phyloP scores from a whole-genome alignment of 768 basidiomycete genomes.

The Phylloporus sp. region DNA sequence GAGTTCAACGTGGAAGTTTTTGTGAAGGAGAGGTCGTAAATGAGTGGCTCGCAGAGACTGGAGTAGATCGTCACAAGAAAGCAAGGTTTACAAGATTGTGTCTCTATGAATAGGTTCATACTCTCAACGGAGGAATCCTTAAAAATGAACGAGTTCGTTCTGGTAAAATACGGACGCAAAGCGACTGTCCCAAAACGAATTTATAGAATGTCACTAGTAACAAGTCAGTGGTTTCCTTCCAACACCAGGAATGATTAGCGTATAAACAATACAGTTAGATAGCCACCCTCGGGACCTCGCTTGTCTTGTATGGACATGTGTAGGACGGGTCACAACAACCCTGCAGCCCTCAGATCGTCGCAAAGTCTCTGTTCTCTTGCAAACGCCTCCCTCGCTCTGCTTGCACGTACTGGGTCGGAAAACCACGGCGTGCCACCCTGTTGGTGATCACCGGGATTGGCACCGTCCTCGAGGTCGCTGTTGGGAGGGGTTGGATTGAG shows the following conservation, averaged over 20 bases:
- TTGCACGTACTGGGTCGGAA: slow-evolving; percentile 44
- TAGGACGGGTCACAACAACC: slow-evolving; percentile 45
- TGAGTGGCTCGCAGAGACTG: not conserved
- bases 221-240: slow-evolving; percentile 7
- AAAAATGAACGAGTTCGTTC: no score
- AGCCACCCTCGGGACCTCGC: not conserved
- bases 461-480: slow-evolving; percentile 19
- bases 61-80: not conserved
- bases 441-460: slow-evolving; percentile 25
- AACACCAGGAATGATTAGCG: slow-evolving; percentile 17
- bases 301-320: slow-evolving; percentile 4
- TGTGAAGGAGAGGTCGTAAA: slow-evolving; percentile 51
- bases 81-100: slow-evolving; percentile 1
- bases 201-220: slow-evolving; percentile 8
- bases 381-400: slow-evolving; percentile 42
- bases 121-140: no score
- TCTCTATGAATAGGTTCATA: no score
- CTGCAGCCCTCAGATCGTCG: slow-evolving; percentile 58
- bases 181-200: not conserved
- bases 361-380: slow-evolving; percentile 56
- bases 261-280: slow-evolving; percentile 16
- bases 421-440: slow-evolving; percentile 29
- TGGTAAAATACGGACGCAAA: not conserved
- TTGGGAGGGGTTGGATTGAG: slow-evolving; percentile 7
- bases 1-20: slow-evolving; percentile 97